These are phyloP conservation scores for Eimeria sp. DNA, from an alignment of 169 alveolate genomes.

Conservation along the genomic window DNA sequence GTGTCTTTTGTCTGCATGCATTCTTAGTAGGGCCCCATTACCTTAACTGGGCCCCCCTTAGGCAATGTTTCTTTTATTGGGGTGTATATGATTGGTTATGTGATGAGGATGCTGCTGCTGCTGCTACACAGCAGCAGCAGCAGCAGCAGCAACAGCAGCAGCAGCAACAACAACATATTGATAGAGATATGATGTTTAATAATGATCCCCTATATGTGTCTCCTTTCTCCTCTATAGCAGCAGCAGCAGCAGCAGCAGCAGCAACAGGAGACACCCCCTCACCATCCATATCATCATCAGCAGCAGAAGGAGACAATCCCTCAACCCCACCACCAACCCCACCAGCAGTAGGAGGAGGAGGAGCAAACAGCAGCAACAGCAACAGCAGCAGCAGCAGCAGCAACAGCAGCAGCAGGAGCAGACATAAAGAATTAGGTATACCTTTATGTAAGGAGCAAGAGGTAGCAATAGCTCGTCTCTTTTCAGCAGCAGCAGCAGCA, in stretches of 20 bases:
- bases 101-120: background rate
- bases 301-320: background rate
- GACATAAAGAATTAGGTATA: background rate
- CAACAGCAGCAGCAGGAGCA: conserved; percentile 17
- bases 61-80: conserved; percentile 54
- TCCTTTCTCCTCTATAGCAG: no score
- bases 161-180: background rate
- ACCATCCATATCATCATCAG: background rate
- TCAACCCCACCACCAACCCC: background rate
- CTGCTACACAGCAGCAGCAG: conserved; percentile 12
- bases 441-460: conserved; percentile 67
- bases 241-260: conserved; percentile 14
- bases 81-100: conserved; percentile 77
- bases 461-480: conserved; percentile 49
- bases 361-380: background rate
- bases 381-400: conserved; percentile 22
- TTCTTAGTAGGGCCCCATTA: conserved; percentile 69
- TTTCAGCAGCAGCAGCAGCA: conserved; percentile 48
- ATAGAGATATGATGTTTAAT: no score
- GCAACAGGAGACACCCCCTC: background rate
- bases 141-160: conserved; percentile 57
- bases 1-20: conserved; percentile 26
- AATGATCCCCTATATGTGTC: no score
- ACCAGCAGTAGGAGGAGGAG: background rate
- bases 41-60: conserved; percentile 77